Evolutionary conservation across 2,329 filamentous ascomycete species (phyloP).

Genomic region (Hymenoscyphus linearis): DNA sequence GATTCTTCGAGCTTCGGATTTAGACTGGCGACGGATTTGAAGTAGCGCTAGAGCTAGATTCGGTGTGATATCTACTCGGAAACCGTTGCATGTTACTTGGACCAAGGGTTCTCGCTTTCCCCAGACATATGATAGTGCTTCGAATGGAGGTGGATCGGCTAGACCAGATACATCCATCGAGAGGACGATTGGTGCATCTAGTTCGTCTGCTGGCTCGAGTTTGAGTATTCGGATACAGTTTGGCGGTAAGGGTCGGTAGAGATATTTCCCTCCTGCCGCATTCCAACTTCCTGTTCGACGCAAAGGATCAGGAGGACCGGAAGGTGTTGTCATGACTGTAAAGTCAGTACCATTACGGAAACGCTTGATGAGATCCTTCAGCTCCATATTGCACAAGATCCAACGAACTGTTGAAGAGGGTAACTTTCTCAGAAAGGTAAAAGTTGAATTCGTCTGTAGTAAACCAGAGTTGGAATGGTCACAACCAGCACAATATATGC

Average conservation of each 20-base stretch:
- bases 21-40: conserved; percentile 1
- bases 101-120: background rate
- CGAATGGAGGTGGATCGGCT: background rate
- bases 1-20: background rate
- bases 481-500: no score
- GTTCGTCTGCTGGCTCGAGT: background rate
- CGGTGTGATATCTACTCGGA: conserved; percentile 1
- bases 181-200: background rate
- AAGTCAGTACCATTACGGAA: background rate
- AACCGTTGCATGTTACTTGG: background rate
- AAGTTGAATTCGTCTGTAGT: no score
- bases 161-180: background rate
- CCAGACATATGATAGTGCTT: conserved; percentile 11
- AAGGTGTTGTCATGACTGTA: background rate
- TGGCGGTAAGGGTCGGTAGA: background rate
- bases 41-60: conserved; percentile 3
- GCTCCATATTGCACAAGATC: background rate
- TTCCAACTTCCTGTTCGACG: background rate
- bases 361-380: background rate
- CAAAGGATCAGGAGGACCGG: background rate
- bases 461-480: no score
- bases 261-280: background rate
- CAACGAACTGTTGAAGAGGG: background rate
- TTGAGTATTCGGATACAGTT: background rate
- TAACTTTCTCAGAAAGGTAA: background rate